These are phyloP conservation scores for Trichosanthes cucumerina DNA, from an alignment of 306 rosid genomes.

Conservation along the genomic window DNA sequence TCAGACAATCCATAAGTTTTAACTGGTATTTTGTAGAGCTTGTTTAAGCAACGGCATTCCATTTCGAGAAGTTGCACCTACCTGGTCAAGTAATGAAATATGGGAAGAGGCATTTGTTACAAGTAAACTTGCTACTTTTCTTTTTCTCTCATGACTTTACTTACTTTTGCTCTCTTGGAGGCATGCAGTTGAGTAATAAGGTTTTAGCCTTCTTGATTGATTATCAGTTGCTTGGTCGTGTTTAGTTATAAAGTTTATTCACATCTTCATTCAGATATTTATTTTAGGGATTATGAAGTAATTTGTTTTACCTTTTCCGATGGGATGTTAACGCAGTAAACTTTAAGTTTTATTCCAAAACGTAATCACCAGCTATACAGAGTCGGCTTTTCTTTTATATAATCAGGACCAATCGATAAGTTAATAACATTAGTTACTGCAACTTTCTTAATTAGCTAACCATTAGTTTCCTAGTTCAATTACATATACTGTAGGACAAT, in stretches of 20 bases:
- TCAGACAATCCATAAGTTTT: background rate
- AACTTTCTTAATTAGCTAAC: background rate
- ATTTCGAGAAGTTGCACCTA: slow-evolving; percentile 70
- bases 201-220: background rate
- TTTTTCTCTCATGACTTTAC: background rate
- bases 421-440: background rate
- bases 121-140: slow-evolving; percentile 31
- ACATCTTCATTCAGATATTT: background rate
- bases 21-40: slow-evolving; percentile 29
- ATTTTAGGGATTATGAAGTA: background rate
- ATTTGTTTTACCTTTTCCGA: background rate
- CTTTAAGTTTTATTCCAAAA: background rate
- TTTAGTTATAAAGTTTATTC: background rate
- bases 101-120: slow-evolving; percentile 92
- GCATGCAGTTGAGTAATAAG: background rate
- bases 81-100: slow-evolving; percentile 54
- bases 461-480: background rate
- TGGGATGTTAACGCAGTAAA: background rate
- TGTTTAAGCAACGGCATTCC: slow-evolving; percentile 67
- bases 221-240: background rate
- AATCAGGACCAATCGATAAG: background rate
- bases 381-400: background rate
- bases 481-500: background rate
- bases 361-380: background rate
- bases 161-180: background rate